Evolutionary conservation across 1,284 basidiomycete genomes (phyloP).

Genomic region (Microbotryum scabiosae): DNA sequence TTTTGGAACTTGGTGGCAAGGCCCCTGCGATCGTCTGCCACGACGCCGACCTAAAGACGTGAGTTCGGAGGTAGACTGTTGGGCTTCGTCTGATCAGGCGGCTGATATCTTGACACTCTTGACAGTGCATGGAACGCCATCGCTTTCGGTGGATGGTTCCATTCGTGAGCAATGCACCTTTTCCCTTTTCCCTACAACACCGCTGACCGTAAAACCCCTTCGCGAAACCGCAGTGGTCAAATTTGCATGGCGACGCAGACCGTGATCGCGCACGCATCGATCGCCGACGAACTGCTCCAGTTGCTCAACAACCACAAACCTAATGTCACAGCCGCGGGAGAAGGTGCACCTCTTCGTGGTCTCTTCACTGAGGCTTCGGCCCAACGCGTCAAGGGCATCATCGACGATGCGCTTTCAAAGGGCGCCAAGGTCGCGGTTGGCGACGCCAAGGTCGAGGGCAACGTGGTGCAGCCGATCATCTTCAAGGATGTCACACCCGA

Average conservation of each 20-base stretch:
- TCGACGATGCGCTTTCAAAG: constrained; percentile 48
- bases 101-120: constrained; percentile 1
- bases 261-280: constrained; percentile 30
- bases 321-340: constrained; percentile 10
- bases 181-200: background rate
- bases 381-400: constrained; percentile 47
- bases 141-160: constrained; percentile 52
- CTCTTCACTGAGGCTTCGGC: constrained; percentile 52
- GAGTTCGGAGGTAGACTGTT: constrained; percentile 25
- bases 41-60: constrained; percentile 55
- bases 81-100: constrained; percentile 19
- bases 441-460: constrained; percentile 40
- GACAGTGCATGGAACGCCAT: constrained; percentile 37
- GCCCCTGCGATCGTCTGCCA: constrained; percentile 48
- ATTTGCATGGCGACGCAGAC: constrained; percentile 23
- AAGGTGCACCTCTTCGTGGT: constrained; percentile 23
- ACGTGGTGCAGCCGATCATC: constrained; percentile 51
- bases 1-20: constrained; percentile 46
- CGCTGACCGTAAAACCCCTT: background rate
- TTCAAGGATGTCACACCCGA: constrained; percentile 46
- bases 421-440: constrained; percentile 53
- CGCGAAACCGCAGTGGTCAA: too few relatives aligned
- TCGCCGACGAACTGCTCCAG: constrained; percentile 29
- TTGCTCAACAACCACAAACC: constrained; percentile 15
- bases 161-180: constrained; percentile 41